Conservation (phyloP, 441 rosid genomes). For the Hura crepitans region DNA sequence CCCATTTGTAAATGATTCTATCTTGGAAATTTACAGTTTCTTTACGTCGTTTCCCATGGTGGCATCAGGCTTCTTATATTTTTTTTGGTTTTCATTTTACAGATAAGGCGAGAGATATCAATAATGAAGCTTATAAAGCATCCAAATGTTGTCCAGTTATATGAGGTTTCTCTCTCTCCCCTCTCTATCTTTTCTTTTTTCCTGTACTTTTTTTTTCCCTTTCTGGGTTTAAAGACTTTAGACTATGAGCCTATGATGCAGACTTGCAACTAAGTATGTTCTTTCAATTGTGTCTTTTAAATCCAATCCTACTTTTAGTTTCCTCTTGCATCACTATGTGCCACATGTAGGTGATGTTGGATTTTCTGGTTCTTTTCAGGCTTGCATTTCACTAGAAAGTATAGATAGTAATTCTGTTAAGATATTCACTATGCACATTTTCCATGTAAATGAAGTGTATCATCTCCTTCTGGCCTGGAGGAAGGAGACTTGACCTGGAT, state of each 20-base stretch:
- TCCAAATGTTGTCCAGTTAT: constrained; percentile 79
- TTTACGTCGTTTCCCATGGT: background rate
- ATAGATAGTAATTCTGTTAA: background rate
- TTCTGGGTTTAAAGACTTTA: constrained; percentile 7
- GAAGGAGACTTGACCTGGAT: background rate
- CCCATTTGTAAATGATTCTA: background rate
- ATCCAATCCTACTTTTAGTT: background rate
- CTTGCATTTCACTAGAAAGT: background rate
- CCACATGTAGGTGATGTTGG: background rate
- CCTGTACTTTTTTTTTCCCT: background rate
- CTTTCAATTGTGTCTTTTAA: background rate
- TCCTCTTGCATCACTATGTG: constrained; percentile 7
- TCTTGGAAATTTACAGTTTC: constrained; percentile 3
- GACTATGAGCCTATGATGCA: background rate
- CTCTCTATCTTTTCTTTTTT: too few relatives aligned
- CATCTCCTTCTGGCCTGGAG: background rate
- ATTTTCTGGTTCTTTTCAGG: constrained; percentile 10
- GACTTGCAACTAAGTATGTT: background rate
- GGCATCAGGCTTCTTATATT: constrained; percentile 19
- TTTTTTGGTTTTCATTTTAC: constrained; percentile 28
- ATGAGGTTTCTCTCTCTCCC: constrained; percentile 53
- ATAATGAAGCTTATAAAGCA: constrained; percentile 90
- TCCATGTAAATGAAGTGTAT: background rate
- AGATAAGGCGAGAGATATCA: constrained; percentile 84
- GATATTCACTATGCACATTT: background rate